Conservation (phyloP, 1,284 basidiomycete genomes). For the Ganoderma sinense region DNA sequence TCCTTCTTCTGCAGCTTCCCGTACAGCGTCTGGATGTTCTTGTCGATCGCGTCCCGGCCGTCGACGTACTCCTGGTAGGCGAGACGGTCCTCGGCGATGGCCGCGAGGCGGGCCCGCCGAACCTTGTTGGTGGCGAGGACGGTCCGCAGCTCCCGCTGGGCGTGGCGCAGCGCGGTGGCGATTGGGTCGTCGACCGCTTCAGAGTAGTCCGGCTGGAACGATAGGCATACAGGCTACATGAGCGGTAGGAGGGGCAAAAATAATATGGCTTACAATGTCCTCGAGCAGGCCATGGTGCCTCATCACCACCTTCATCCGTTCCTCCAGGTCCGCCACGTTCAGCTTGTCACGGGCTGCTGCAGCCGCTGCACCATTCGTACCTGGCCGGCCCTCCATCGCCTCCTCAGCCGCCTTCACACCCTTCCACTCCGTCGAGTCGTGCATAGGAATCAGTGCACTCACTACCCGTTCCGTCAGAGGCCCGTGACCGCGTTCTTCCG, state of each 20-base stretch:
- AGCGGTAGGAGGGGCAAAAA: not conserved
- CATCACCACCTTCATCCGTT: slow-evolving; percentile 74
- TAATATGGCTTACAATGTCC: slow-evolving; percentile 53
- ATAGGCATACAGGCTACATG: not conserved
- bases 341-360: slow-evolving; percentile 75
- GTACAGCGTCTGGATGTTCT: slow-evolving; percentile 76
- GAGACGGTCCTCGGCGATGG: slow-evolving; percentile 86
- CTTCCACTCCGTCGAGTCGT: slow-evolving; percentile 70
- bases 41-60: slow-evolving; percentile 82
- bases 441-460: slow-evolving; percentile 77
- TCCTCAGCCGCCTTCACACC: slow-evolving; percentile 81
- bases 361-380: slow-evolving; percentile 75
- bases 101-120: slow-evolving; percentile 77
- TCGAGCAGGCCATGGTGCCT: slow-evolving; percentile 72
- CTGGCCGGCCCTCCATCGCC: slow-evolving; percentile 82
- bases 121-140: slow-evolving; percentile 86
- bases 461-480: slow-evolving; percentile 84
- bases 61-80: slow-evolving; percentile 91
- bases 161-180: slow-evolving; percentile 87
- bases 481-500: slow-evolving; percentile 80
- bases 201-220: slow-evolving; percentile 73
- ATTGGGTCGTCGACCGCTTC: slow-evolving; percentile 92
- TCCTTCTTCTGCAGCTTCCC: slow-evolving; percentile 81
- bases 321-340: slow-evolving; percentile 76
- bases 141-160: slow-evolving; percentile 82